These are phyloP conservation scores for Hymenoscyphus salicellus DNA, from an alignment of 2,329 filamentous ascomycete species.

Conservation along the genomic window DNA sequence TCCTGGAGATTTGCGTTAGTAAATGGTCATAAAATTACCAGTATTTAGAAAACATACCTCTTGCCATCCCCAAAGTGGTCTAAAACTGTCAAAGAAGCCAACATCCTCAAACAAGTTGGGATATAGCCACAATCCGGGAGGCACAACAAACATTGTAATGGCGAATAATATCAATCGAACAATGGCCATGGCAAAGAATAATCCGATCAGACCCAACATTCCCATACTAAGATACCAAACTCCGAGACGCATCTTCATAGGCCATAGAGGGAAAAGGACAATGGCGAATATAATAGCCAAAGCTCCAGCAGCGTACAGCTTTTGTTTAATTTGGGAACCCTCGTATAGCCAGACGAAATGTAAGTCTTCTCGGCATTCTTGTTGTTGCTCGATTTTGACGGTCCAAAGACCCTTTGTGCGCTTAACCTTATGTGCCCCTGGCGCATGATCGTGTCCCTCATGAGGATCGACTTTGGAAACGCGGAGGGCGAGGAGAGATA, in stretches of 20 bases:
- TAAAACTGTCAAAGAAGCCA: slow-evolving; percentile 96
- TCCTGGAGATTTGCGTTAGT: slow-evolving; percentile 24
- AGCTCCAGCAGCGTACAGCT: slow-evolving; percentile 82
- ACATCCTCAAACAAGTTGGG: slow-evolving; percentile 98
- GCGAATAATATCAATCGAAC: slow-evolving; percentile 94
- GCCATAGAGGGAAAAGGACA: slow-evolving; percentile 96
- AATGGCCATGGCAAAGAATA: slow-evolving; percentile 98
- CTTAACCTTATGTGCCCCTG: slow-evolving; percentile 69
- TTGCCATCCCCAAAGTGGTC: slow-evolving; percentile 96
- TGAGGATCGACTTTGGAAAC: slow-evolving; percentile 79
- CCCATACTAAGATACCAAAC: slow-evolving; percentile 98
- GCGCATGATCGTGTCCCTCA: slow-evolving; percentile 67
- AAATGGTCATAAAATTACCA: not conserved
- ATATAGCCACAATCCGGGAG: slow-evolving; percentile 95
- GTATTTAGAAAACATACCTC: slow-evolving; percentile 60
- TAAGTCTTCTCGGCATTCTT: slow-evolving; percentile 80
- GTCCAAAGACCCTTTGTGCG: slow-evolving; percentile 95
- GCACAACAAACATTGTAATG: slow-evolving; percentile 77
- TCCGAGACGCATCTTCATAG: slow-evolving; percentile 81
- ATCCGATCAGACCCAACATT: slow-evolving; percentile 79
- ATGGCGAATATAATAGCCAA: slow-evolving; percentile 80
- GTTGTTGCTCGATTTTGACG: slow-evolving; percentile 92
- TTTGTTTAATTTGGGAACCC: slow-evolving; percentile 88
- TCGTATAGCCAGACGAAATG: slow-evolving; percentile 98
- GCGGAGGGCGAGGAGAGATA: slow-evolving; percentile 89